Conservation (phyloP, 148 eudicot species). For the Amaranthus cruentus region DNA sequence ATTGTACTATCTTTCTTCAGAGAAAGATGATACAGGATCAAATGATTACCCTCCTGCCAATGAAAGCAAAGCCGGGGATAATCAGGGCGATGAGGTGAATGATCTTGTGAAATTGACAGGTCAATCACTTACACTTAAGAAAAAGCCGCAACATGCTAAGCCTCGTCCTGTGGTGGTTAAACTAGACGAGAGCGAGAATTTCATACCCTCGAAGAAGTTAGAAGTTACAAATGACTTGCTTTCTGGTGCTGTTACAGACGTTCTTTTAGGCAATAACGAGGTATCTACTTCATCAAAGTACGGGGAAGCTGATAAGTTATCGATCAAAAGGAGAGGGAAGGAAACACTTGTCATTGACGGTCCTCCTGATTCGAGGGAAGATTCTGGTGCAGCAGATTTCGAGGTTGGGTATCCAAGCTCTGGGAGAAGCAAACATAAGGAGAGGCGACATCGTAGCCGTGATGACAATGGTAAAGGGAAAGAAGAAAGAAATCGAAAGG, state of each 20-base stretch:
- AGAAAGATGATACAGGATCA: slow-evolving; percentile 37
- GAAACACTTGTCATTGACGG: slow-evolving; percentile 33
- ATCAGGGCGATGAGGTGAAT: slow-evolving; percentile 35
- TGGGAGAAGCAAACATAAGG: slow-evolving; percentile 56
- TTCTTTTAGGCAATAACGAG: slow-evolving; percentile 51
- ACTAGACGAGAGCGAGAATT: slow-evolving; percentile 59
- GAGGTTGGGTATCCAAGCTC: slow-evolving; percentile 30
- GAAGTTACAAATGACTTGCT: slow-evolving; percentile 45
- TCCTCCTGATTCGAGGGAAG: slow-evolving; percentile 27
- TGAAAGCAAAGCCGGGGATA: slow-evolving; percentile 38
- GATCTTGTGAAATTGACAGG: slow-evolving; percentile 82
- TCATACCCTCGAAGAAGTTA: slow-evolving; percentile 31
- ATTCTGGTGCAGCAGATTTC: slow-evolving; percentile 19
- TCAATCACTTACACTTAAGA: slow-evolving; percentile 57
- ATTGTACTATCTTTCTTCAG: slow-evolving; percentile 75
- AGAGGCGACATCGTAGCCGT: slow-evolving; percentile 41
- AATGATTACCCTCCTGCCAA: slow-evolving; percentile 73
- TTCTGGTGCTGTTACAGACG: slow-evolving; percentile 75
- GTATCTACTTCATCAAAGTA: slow-evolving; percentile 35
- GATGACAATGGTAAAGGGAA: slow-evolving; percentile 35
- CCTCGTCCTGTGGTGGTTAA: slow-evolving; percentile 82
- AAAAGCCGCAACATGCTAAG: slow-evolving; percentile 51
- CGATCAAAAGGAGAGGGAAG: slow-evolving; percentile 49
- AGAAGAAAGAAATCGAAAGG: slow-evolving; percentile 42
- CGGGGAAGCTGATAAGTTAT: slow-evolving; percentile 31